Evolutionary conservation across 1,284 basidiomycete genomes (phyloP).

Genomic region (Ustilago bromivora): DNA sequence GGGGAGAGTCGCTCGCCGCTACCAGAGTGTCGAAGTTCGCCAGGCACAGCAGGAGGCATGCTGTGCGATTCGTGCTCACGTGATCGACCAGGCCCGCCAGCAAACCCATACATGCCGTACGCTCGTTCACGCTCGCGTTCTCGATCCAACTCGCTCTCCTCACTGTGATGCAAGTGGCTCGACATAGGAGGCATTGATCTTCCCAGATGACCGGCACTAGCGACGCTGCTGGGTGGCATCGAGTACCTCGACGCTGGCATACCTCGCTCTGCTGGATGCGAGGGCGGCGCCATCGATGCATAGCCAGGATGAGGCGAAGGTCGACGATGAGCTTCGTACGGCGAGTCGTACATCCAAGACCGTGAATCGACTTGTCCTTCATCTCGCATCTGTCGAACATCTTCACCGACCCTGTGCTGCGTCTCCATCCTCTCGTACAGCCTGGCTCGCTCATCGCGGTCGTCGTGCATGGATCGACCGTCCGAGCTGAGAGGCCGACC

Average conservation of each 20-base stretch:
- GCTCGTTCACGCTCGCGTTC: conserved; percentile 29
- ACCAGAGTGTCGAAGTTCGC: conserved; percentile 26
- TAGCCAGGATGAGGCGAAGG: conserved; percentile 31
- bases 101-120: conserved; percentile 27
- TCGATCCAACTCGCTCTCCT: conserved; percentile 24
- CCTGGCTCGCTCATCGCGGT: conserved; percentile 15
- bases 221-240: conserved; percentile 29
- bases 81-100: conserved; percentile 14
- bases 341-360: conserved; percentile 39
- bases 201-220: conserved; percentile 22
- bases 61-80: conserved; percentile 42
- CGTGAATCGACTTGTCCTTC: conserved; percentile 23
- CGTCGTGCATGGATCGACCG: conserved; percentile 11
- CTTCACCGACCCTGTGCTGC: conserved; percentile 18
- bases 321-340: conserved; percentile 36
- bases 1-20: conserved; percentile 34
- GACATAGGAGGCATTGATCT: conserved; percentile 24
- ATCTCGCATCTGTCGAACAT: conserved; percentile 22
- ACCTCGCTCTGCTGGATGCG: conserved; percentile 36
- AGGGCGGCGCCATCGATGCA: conserved; percentile 42
- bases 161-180: conserved; percentile 22
- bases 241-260: conserved; percentile 37
- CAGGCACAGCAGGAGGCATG: conserved; percentile 28
- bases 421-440: conserved; percentile 27
- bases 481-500: conserved; percentile 21